Evolutionary conservation across 2,329 filamentous ascomycete genomes (phyloP).

Genomic region (Xylariaceae sp.): DNA sequence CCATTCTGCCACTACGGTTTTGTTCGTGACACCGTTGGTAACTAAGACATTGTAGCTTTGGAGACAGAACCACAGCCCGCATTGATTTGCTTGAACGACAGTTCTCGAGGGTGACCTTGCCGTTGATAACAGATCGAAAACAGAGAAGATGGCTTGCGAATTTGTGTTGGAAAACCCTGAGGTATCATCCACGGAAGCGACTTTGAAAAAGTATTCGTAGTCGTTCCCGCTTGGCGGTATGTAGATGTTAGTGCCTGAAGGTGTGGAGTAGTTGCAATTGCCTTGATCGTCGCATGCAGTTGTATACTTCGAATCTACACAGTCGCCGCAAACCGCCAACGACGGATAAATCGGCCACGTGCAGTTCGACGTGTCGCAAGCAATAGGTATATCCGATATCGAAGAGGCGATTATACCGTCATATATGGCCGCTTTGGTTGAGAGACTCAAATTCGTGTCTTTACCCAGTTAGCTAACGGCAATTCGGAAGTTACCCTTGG

Average conservation of each 20-base stretch:
- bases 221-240: slow-evolving; percentile 16
- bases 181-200: slow-evolving; percentile 26
- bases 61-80: slow-evolving; percentile 37
- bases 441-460: slow-evolving; percentile 27
- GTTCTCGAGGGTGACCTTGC: slow-evolving; percentile 21
- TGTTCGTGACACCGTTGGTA: slow-evolving; percentile 26
- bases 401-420: slow-evolving; percentile 34
- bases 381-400: slow-evolving; percentile 23
- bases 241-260: slow-evolving; percentile 28
- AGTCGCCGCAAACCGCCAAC: slow-evolving; percentile 35
- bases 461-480: slow-evolving; percentile 3
- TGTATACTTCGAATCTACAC: slow-evolving; percentile 15
- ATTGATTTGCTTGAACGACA: slow-evolving; percentile 27
- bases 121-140: slow-evolving; percentile 34
- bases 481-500: background rate
- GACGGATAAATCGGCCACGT: slow-evolving; percentile 36
- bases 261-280: slow-evolving; percentile 29
- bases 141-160: slow-evolving; percentile 31
- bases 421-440: slow-evolving; percentile 37
- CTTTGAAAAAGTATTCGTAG: slow-evolving; percentile 29
- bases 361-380: slow-evolving; percentile 33
- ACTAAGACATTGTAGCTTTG: slow-evolving; percentile 30
- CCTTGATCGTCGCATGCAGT: slow-evolving; percentile 17
- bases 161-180: slow-evolving; percentile 13
- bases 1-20: slow-evolving; percentile 26